Evolutionary conservation across 345 rosid genomes (phyloP), one percentile per base, ranked within the genome.

Genomic region (Arabis alpina): DNA sequence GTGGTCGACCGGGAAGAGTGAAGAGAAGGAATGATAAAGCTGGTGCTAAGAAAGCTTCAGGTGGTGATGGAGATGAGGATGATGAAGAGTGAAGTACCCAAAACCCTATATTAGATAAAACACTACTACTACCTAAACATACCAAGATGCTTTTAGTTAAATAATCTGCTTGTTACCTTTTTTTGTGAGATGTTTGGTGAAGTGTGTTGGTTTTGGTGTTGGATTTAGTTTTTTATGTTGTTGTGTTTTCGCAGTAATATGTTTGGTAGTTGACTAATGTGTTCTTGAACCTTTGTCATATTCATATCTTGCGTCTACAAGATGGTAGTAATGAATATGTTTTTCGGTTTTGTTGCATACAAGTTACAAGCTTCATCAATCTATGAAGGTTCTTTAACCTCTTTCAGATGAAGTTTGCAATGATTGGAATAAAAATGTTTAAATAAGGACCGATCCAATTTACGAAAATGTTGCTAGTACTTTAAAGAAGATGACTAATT

Each of bases 21-120:
- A 80, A 80, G 79, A 70, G 81, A 80, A 80, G 40, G 81, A 77
- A 80, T 43, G 64, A 60, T 74, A 80, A 45, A 51, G 70, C 79
- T 2, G 81, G 79, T 19, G 71, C 79, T 28, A 80, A 80, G 77
- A 80, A 80, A 62, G 71, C 81, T 19, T 55, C 78, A 25, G 87
- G 84, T 60, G 88, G 82, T 28, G 91, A 70, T 66, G 88, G 81
- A 43, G 88, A 84, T 16, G 91, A 84, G 11, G 91, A 87, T 50
- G 89, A 85, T 11, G 92, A 85, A 57, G 83, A 82, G 67, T 75
- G 48, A 77, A 27, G 15, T 72, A 28, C 61, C 25, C 19, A 30
- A 61, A 71, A 30, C 30, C 54, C 24, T 30, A 23, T 44, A 28
- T 28, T 15, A 42, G 52, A 12, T 54, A 36, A 71, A 62, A 6